Base-by-base conservation (phyloP, 108 stramenopile species). In the Aurantiochytrium sp. region DNA sequence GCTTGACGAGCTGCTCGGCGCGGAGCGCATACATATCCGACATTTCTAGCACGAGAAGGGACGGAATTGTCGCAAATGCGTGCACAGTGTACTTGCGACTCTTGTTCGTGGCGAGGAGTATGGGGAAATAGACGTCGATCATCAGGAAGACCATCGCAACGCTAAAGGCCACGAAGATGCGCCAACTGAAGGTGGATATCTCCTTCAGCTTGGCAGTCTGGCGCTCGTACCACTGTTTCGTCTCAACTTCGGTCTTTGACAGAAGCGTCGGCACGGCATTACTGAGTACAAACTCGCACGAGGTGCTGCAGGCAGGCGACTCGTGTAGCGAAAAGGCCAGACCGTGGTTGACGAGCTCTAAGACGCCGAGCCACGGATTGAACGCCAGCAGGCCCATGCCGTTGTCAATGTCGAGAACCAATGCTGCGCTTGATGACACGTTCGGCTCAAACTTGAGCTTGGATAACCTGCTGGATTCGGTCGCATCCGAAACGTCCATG, bases 41-140 rank as follows among this genome's bases (percentile, higher is more conserved):
- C 73, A 81, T 81, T 48, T 81, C 73, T 2, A 41, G 32, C n/a
- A 81, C 73, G n/a, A 48, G n/a, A 48, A 41, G 39, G 0, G 73
- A n/a, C n/a, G 73, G 73, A 24, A 81, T 81, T 6, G 21, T 81
- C 32, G 73, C 73, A 81, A 81, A 81, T 0, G 73, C 73, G 27
- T 81, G 42, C 0, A 81, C 73, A 37, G 73, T 81, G 39, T 48
- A 48, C 45, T 48, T 81, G n/a, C 73, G 39, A 24, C 36, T 12
- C 24, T 27, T n/a, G 42, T 2, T 48, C 21, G 45, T 41, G 12
- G 21, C 39, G 21, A 48, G 17, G 19, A 81, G 0, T 12, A 81
- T 24, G 0, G 73, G 73, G 0, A 81, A 42, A 24, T 81, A 81
- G 12, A 81, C 45, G 10, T 41, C 27, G 45, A 81, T 81, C 24